phyloP scores from a whole-genome alignment of 2,329 filamentous ascomycete genomes.

The Diplodia seriata region DNA sequence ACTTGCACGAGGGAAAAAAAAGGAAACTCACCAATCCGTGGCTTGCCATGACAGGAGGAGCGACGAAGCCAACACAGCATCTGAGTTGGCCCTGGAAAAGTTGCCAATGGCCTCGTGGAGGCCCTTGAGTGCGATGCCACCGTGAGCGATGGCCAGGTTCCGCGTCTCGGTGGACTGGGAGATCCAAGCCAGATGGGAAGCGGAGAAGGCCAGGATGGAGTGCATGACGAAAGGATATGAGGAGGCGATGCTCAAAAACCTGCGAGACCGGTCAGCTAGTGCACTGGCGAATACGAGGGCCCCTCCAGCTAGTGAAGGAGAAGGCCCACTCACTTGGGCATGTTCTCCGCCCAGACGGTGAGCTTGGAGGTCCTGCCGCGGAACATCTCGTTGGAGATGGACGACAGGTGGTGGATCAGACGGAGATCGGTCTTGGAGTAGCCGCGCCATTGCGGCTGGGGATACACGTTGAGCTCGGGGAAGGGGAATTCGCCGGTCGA shows the following conservation, averaged over 20 bases:
- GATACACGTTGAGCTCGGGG: constrained; percentile 77
- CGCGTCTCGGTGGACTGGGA: constrained; percentile 84
- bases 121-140: constrained; percentile 83
- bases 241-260: constrained; percentile 81
- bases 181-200: constrained; percentile 89
- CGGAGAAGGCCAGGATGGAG: constrained; percentile 89
- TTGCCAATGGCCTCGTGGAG: constrained; percentile 84
- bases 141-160: constrained; percentile 88
- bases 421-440: constrained; percentile 81
- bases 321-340: constrained; percentile 76
- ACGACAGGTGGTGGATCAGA: constrained; percentile 88
- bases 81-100: constrained; percentile 86
- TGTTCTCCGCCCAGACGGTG: constrained; percentile 90
- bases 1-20: neutral
- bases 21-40: constrained; percentile 80
- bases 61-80: constrained; percentile 89
- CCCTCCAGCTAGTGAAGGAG: constrained; percentile 35
- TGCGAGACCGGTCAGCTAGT: constrained; percentile 51
- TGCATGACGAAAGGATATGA: constrained; percentile 92
- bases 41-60: constrained; percentile 95
- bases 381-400: constrained; percentile 82
- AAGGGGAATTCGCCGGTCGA: constrained; percentile 86
- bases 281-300: constrained; percentile 41
- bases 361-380: constrained; percentile 79
- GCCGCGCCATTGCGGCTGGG: constrained; percentile 73